phyloP scores from a whole-genome alignment of 306 rosid genomes.

The Aeschynomene evenia region DNA sequence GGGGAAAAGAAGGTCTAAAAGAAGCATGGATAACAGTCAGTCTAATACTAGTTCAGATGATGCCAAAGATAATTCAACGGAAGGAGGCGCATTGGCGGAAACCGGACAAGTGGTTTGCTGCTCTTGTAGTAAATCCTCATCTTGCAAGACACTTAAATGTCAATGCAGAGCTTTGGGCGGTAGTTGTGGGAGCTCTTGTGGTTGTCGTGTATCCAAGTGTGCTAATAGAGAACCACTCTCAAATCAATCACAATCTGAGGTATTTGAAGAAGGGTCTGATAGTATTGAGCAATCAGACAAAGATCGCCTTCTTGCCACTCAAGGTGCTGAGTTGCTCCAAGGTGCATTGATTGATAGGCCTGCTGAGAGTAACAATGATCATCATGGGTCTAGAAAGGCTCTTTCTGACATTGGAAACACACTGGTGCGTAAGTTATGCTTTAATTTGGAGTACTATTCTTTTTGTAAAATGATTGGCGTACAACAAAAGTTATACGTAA shows the following conservation, averaged over 20 bases:
- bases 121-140: slow-evolving; percentile 66
- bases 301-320: slow-evolving; percentile 60
- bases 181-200: slow-evolving; percentile 67
- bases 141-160: slow-evolving; percentile 84
- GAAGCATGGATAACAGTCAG: slow-evolving; percentile 34
- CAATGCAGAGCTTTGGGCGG: slow-evolving; percentile 54
- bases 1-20: slow-evolving; percentile 52
- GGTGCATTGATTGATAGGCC: slow-evolving; percentile 68
- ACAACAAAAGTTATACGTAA: too few species aligned
- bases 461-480: too few species aligned
- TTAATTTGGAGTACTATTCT: not conserved
- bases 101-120: slow-evolving; percentile 55
- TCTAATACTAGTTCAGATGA: slow-evolving; percentile 29
- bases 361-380: slow-evolving; percentile 43
- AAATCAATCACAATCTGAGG: slow-evolving; percentile 32
- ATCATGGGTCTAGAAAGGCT: slow-evolving; percentile 57
- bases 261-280: slow-evolving; percentile 31
- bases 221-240: slow-evolving; percentile 50
- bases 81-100: slow-evolving; percentile 34
- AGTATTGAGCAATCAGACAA: slow-evolving; percentile 45
- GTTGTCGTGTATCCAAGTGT: slow-evolving; percentile 66
- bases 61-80: slow-evolving; percentile 38
- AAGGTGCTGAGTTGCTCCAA: slow-evolving; percentile 86
- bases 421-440: slow-evolving; percentile 40
- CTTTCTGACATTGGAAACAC: slow-evolving; percentile 90